Percentiles rank a stretch among this genome's conserved stretches.
phyloP scores from a whole-genome alignment of 805 yeast species.

The Starmerella floricola region DNA sequence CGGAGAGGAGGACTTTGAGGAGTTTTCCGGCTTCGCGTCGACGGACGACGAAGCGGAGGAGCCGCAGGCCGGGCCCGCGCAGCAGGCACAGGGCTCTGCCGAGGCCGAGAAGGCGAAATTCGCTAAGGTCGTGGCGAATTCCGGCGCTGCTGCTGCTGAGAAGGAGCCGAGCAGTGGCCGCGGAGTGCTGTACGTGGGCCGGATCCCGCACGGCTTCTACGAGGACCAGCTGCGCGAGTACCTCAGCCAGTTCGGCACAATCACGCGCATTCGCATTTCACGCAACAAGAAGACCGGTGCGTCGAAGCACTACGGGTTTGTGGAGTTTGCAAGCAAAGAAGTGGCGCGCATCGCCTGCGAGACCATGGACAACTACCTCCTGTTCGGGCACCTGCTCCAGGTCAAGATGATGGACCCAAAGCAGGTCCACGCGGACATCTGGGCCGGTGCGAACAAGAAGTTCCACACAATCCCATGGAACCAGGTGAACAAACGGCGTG shows the following conservation, averaged over 20 bases:
- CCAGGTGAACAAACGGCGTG: conserved; percentile 40
- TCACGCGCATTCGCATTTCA: conserved; percentile 65
- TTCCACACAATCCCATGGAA: conserved; percentile 51
- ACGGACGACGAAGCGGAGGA: conserved; percentile 22
- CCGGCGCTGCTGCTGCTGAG: conserved; percentile 3
- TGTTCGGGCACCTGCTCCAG: conserved; percentile 77
- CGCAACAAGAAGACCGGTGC: conserved; percentile 84
- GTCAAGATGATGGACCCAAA: conserved; percentile 42
- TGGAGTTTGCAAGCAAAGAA: conserved; percentile 62
- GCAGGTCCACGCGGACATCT: conserved; percentile 38
- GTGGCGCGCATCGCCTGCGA: conserved; percentile 86
- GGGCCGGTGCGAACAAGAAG: conserved; percentile 43
- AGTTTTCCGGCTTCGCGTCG: conserved; percentile 19
- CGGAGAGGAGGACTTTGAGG: conserved; percentile 13
- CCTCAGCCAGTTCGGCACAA: conserved; percentile 82
- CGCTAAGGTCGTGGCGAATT: conserved; percentile 5
- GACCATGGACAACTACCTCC: conserved; percentile 86
- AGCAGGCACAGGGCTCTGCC: not conserved
- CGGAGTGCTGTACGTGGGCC: conserved; percentile 77
- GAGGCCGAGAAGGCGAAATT: conserved; percentile 8
- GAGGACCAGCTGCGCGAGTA: conserved; percentile 61
- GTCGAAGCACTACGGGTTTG: conserved; percentile 81
- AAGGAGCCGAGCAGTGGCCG: conserved; percentile 19
- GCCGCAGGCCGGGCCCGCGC: not conserved
- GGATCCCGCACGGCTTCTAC: conserved; percentile 85